A percentile compares a stretch with the other conserved stretches of the same genome.
phyloP scores from a whole-genome alignment of 257 asterid species.

The Lithospermum erythrorhizon region DNA sequence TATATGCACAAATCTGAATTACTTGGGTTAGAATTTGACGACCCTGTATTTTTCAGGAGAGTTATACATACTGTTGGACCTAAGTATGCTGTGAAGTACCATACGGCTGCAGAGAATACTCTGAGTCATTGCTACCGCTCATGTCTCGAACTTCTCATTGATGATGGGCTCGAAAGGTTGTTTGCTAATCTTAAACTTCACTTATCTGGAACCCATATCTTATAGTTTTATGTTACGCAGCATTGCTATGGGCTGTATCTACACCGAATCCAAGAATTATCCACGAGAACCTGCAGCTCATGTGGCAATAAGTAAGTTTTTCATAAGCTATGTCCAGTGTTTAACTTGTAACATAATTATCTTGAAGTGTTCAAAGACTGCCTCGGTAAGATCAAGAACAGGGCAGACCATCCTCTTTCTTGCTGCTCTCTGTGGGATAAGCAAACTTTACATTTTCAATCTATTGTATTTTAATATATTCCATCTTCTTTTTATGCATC shows the following conservation, averaged over 20 bases:
- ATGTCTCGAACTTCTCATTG: constrained; percentile 37
- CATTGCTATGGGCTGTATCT: constrained; percentile 91
- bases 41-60: constrained; percentile 50
- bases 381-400: too few species aligned
- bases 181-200: constrained; percentile 3
- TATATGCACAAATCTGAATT: not conserved
- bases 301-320: constrained; percentile 82
- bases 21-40: not conserved
- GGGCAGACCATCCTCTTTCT: too few species aligned
- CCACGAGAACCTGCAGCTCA: constrained; percentile 99
- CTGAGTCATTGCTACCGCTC: constrained; percentile 89
- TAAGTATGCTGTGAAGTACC: constrained; percentile 91
- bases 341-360: not conserved
- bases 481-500: not conserved
- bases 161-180: constrained; percentile 60
- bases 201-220: constrained; percentile 7
- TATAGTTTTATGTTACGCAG: constrained; percentile 37
- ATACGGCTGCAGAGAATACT: constrained; percentile 98
- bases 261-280: constrained; percentile 86
- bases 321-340: not conserved
- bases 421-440: too few species aligned
- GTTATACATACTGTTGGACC: constrained; percentile 98
- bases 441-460: too few species aligned
- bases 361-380: not conserved
- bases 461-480: too few species aligned